Percentiles rank a stretch among this genome's conserved stretches.
Evolutionary conservation across 495 filamentous ascomycete genomes (phyloP).

Genomic region (Penicillium canescens): DNA sequence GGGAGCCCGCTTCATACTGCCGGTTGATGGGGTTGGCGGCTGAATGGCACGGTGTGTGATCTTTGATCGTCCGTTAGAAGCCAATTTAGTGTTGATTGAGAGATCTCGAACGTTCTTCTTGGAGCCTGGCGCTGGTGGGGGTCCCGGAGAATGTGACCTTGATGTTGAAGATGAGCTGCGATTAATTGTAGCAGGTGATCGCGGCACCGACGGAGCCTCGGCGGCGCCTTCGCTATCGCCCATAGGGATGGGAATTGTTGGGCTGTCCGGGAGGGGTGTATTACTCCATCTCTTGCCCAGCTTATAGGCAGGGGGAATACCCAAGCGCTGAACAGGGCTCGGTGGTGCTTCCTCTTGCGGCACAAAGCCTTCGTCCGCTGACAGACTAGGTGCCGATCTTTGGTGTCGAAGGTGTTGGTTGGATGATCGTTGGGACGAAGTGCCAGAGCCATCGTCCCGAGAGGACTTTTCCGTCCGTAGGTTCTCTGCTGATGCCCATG

Average conservation of each 20-base stretch:
- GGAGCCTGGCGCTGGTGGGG: slow-evolving; percentile 17
- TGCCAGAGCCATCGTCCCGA: slow-evolving; percentile 9
- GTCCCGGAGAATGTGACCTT: slow-evolving; percentile 16
- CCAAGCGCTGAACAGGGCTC: slow-evolving; percentile 25
- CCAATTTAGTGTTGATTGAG: slow-evolving; percentile 44
- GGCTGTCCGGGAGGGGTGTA: slow-evolving; percentile 43
- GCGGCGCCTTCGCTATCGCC: slow-evolving; percentile 6
- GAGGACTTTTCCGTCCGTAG: slow-evolving; percentile 11
- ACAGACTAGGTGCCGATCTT: slow-evolving; percentile 36
- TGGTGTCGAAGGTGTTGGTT: slow-evolving; percentile 22
- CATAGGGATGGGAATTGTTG: slow-evolving; percentile 33
- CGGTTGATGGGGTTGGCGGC: slow-evolving; percentile 39
- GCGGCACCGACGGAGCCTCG: slow-evolving; percentile 5
- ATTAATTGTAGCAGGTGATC: slow-evolving; percentile 10
- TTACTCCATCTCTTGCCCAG: slow-evolving; percentile 39
- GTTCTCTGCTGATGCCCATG: slow-evolving; percentile 21
- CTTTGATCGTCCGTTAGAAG: slow-evolving; percentile 30
- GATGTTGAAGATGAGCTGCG: slow-evolving; percentile 15
- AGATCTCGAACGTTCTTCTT: slow-evolving; percentile 46
- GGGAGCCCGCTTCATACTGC: slow-evolving; percentile 27
- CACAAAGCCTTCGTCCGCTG: slow-evolving; percentile 16
- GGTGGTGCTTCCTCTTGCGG: slow-evolving; percentile 12
- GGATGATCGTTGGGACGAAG: slow-evolving; percentile 1
- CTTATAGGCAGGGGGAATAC: slow-evolving; percentile 40
- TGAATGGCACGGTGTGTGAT: slow-evolving; percentile 43